Base-by-base conservation (phyloP, 2,329 filamentous ascomycete species). In the Thyridium curvatum region DNA sequence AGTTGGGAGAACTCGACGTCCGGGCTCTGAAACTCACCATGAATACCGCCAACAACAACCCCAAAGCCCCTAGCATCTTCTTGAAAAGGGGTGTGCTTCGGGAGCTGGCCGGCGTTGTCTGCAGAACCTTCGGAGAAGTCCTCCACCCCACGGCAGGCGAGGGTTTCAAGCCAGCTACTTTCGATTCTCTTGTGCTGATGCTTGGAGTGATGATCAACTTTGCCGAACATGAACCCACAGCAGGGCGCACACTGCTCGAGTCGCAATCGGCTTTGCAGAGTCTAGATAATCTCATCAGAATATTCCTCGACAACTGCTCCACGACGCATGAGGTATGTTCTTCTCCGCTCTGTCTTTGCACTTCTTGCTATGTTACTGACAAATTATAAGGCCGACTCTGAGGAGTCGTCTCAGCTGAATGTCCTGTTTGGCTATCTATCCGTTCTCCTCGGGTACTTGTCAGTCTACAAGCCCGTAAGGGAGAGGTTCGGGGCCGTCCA, bases 131-230 rank as follows among this genome's bases (percentile, higher is more conserved):
- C 43, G 52, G 57, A 6, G 55, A 61, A 14, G 64, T 78, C 8
- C 60, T 72, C 30, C 55, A 62, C 2, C 69, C 69, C 7, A 61
- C 77, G 41, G 61, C 63, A 6, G 67, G 65, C 34, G 68, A 69
- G 18, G 61, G 66, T n/a, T 68, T 77, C 38, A 58, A 68, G 10
- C 60, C 65, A 3, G 65, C 67, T 16, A 61, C 71, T 2, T 64
- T 90, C 38, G 84, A 94, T 48, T 74, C 78, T 35, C 70, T 95
- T 12, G 76, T 95, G 35, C 71, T 96, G 32, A 75, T 86, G 38
- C 67, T 95, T 30, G 90, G 88, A 1, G 78, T 87, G 16, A 76
- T 91, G 61, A 94, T 94, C 59, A 96, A 96, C 52, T 75, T 96
- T 39, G 77, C 86, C 8, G 89, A 95, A 56, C 82, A 87, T 54